Evolutionary conservation across 176 grass and related monocot species (phyloP), one percentile per base, ranked within the genome.

Genomic region (Poa annua): DNA sequence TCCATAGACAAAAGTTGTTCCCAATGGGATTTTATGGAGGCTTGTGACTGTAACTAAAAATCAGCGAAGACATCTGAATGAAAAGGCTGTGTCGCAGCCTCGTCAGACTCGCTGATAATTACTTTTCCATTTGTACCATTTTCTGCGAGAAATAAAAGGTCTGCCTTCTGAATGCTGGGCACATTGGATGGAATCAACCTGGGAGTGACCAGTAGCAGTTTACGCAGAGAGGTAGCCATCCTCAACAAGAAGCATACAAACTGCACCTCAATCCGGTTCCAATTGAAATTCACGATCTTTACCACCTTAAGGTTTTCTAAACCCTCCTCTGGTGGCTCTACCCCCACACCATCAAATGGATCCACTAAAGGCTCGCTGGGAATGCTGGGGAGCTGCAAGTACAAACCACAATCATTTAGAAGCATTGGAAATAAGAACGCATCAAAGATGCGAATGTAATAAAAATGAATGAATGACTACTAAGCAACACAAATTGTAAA

Each of bases 251-350:
- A 78, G 17, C 4, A 29, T 22, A 78, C 76, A 3, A 78, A 39
- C 22, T 78, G 56, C 39, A 78, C 0, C 65, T 78, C 86, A 41
- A 9, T 35, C 2, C 14, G 21, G 33, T 11, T 3, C 74, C 74
- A 71, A 2, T 71, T 63, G 7, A 88, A 88, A 33, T 83, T 45
- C 12, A 33, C 32, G 7, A 88, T 19, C 74, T 83, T 83, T 72
- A 78, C 54, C 66, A 24, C 68, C 53, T 11, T 8, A 14, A 88
- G 86, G 21, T 71, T 88, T 50, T 72, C 74, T 4, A 83, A 78
- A 19, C 45, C 33, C 63, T 26, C 34, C 34, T 71, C 44, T 0
- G 16, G 41, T 19, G 73, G 32, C 3, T 53, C 86, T 19, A 71
- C 74, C n/a, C 0, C 1, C 29, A 83, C 80, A 56, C 12, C 5